Evolutionary conservation across 139 green algal species (phyloP), one percentile per base, ranked within the genome.

Genomic region (Auxenochlorella pyrenoidosa): DNA sequence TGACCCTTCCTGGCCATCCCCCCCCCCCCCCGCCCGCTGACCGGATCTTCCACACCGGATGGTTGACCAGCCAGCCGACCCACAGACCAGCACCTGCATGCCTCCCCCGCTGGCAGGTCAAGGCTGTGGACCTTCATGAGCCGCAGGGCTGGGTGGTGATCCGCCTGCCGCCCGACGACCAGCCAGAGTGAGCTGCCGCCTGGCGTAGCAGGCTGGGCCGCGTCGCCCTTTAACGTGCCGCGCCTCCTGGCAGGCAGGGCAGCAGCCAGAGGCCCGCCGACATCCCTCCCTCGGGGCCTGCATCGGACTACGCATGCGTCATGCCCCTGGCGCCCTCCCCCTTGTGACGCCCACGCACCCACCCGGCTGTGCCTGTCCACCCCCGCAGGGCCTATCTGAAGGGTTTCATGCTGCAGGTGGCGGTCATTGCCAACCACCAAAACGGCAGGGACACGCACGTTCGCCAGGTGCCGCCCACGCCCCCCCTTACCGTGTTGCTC

Each of bases 401-500:
- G 41, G 84, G 82, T n/a, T 91, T 87, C 75, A 84, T 94, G 41
- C 81, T 94, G 65, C 89, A 96, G 77, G 66, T 96, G 12, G 93
- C 92, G 4, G 86, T 99, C 0, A 83, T 98, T 12, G 88, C 93
- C 72, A 99, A 99, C 94, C 98, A 99, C 85, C 98, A 99, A 82
- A 99, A 99, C 85, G 98, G 98, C 0, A 87, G 98, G 1, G 98
- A 99, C 91, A 99, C 97, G 0, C 97, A 99, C 89, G 91, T 99
- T 0, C 89, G 97, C 19, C 94, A 98, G 87, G 90, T 98, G 60
- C 75, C 38, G 24, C 5, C 47, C 47, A 10, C 47, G 47, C 47
- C 47, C 47, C 47, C 47, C 6, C 47, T 54, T 54, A n/a, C n/a
- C n/a, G 47, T 54, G 6, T 54, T 54, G 47, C 24, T 5, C 40